Evolutionary conservation across 1,284 basidiomycete genomes (phyloP).

Genomic region (Pisolithus thermaeus): DNA sequence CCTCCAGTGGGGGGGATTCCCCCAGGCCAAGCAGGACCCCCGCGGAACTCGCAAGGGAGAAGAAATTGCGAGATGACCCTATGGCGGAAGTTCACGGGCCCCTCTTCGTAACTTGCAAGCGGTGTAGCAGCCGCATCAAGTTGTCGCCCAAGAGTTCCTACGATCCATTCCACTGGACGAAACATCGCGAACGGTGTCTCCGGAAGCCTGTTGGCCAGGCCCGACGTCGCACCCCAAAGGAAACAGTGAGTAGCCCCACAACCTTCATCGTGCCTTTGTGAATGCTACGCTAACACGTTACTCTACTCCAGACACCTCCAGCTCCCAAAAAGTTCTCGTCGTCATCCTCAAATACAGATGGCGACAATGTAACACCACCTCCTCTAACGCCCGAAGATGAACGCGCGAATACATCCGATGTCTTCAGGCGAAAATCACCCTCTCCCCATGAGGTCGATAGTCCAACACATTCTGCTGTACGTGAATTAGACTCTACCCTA

Average conservation of each 20-base stretch:
- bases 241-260: constrained; percentile 15
- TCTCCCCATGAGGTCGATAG: constrained; percentile 18
- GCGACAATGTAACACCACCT: constrained; percentile 25
- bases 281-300: background rate
- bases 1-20: constrained; percentile 16
- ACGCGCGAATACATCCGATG: constrained; percentile 14
- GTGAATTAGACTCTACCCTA: constrained; percentile 17
- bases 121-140: constrained; percentile 54
- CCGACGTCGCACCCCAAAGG: constrained; percentile 17
- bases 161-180: constrained; percentile 63
- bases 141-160: constrained; percentile 61
- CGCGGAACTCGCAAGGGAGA: constrained; percentile 39
- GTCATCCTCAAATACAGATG: constrained; percentile 27
- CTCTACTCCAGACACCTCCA: constrained; percentile 13
- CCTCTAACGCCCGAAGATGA: constrained; percentile 36
- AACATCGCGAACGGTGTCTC: constrained; percentile 54
- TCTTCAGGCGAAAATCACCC: constrained; percentile 18
- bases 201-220: constrained; percentile 24
- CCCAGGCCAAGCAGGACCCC: constrained; percentile 15
- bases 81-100: constrained; percentile 48
- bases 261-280: background rate
- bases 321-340: constrained; percentile 19
- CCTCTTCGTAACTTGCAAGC: constrained; percentile 49
- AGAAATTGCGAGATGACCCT: constrained; percentile 43
- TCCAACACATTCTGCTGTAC: constrained; percentile 15